Percentiles rank a stretch among this genome's conserved stretches.
Conservation (phyloP, 2,329 filamentous ascomycete genomes). For the Aspergillus proliferans region DNA sequence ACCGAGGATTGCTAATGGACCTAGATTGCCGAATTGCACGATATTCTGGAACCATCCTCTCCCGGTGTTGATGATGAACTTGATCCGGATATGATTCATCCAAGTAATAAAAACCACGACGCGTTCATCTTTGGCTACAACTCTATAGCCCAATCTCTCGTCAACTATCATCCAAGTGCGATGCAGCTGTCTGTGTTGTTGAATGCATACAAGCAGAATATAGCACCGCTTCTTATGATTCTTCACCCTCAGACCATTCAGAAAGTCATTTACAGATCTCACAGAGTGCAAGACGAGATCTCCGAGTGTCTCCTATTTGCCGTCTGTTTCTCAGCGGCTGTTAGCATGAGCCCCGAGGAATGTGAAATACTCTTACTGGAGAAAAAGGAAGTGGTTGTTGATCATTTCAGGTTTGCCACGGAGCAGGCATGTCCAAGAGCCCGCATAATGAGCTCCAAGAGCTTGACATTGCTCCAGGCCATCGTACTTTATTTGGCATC, state of each 20-base stretch:
- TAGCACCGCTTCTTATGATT: conserved; percentile 12
- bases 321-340: conserved; percentile 13
- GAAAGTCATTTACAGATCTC: conserved; percentile 9
- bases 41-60: conserved; percentile 2
- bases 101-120: not conserved
- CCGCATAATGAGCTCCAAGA: conserved; percentile 8
- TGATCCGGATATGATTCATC: not conserved
- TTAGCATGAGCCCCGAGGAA: conserved; percentile 8
- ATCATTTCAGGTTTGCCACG: not conserved
- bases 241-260: no score
- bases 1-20: not conserved
- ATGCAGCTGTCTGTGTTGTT: conserved; percentile 8
- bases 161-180: conserved; percentile 1
- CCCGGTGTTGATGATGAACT: no score
- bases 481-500: conserved; percentile 13
- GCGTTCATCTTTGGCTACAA: not conserved
- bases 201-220: conserved; percentile 12
- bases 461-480: conserved; percentile 10
- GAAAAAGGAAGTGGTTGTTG: no score
- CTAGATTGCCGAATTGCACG: conserved; percentile 9
- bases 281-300: not conserved
- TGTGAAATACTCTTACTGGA: conserved; percentile 1
- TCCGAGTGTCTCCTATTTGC: conserved; percentile 9
- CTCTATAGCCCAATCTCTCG: not conserved
- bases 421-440: conserved; percentile 6